Evolutionary conservation across 345 rosid species (phyloP).

Genomic region (Rhizophora apiculata): DNA sequence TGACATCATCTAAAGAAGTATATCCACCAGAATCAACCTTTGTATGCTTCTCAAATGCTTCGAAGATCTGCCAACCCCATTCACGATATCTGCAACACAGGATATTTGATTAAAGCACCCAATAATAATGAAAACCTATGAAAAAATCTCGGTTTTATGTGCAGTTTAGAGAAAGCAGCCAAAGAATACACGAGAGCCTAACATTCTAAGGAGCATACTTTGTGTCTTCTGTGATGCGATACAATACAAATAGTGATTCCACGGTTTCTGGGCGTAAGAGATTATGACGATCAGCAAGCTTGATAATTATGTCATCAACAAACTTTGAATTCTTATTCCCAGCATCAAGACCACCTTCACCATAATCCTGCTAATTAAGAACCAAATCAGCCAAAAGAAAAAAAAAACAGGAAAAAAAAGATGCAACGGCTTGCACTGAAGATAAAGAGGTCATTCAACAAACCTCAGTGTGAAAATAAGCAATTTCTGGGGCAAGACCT

Average conservation of each 20-base stretch:
- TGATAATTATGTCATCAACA: conserved; percentile 79
- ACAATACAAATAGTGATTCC: conserved; percentile 83
- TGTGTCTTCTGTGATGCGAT: conserved; percentile 76
- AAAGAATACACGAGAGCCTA: conserved; percentile 11
- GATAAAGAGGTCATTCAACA: conserved; percentile 13
- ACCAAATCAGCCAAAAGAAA: conserved; percentile 13
- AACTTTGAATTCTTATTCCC: conserved; percentile 80
- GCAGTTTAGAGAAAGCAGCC: neutral
- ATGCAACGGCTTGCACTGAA: neutral
- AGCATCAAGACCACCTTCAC: conserved; percentile 80
- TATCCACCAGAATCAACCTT: conserved; percentile 85
- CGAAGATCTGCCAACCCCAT: conserved; percentile 97
- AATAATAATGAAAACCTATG: neutral
- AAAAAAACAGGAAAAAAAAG: neutral
- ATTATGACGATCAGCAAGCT: conserved; percentile 82
- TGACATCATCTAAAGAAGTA: conserved; percentile 79
- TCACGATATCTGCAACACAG: conserved; percentile 62
- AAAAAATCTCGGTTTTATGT: neutral
- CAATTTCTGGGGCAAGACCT: conserved; percentile 97
- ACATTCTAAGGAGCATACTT: conserved; percentile 46
- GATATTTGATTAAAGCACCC: conserved; percentile 6
- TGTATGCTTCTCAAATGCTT: conserved; percentile 84
- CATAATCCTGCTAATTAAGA: conserved; percentile 56
- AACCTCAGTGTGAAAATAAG: conserved; percentile 89
- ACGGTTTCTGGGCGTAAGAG: conserved; percentile 96